These are phyloP conservation scores for Ustilago nuda DNA, from an alignment of 1,284 basidiomycete genomes.

Conservation along the genomic window DNA sequence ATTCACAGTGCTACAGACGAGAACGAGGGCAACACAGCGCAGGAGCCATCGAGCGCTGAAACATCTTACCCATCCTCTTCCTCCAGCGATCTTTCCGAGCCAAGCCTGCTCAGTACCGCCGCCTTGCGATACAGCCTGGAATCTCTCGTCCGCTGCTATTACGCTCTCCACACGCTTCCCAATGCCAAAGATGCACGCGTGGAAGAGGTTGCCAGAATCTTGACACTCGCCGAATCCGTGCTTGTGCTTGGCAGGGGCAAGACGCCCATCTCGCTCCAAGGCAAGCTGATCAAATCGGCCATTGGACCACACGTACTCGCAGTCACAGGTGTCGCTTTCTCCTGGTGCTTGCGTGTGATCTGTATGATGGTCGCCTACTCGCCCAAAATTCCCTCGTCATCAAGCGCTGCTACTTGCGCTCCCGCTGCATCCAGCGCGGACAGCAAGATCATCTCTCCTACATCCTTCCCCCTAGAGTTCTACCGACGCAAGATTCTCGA, in stretches of 20 bases:
- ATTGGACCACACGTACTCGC: constrained; percentile 43
- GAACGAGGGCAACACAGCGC: constrained; percentile 16
- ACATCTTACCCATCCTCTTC: background rate
- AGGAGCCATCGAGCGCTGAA: constrained; percentile 4
- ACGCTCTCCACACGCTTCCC: constrained; percentile 43
- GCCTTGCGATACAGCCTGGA: constrained; percentile 44
- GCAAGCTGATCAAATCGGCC: constrained; percentile 40
- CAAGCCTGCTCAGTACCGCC: constrained; percentile 18
- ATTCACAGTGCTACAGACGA: constrained; percentile 42
- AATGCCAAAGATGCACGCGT: constrained; percentile 27
- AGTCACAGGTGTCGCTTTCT: constrained; percentile 38
- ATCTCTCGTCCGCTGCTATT: constrained; percentile 35
- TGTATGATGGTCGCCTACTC: constrained; percentile 23
- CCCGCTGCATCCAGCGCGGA: background rate
- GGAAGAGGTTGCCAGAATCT: constrained; percentile 34
- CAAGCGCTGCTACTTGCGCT: background rate
- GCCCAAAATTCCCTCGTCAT: background rate
- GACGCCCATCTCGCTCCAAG: constrained; percentile 39
- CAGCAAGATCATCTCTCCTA: background rate
- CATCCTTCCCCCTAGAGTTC: constrained; percentile 32
- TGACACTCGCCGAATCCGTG: constrained; percentile 34
- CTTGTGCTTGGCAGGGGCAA: constrained; percentile 45
- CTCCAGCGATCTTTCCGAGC: constrained; percentile 4
- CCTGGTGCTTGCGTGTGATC: constrained; percentile 35
- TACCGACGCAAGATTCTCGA: constrained; percentile 47